phyloP scores from a whole-genome alignment of 2,329 filamentous ascomycete genomes.

The Dothideomycetidae sp. region DNA sequence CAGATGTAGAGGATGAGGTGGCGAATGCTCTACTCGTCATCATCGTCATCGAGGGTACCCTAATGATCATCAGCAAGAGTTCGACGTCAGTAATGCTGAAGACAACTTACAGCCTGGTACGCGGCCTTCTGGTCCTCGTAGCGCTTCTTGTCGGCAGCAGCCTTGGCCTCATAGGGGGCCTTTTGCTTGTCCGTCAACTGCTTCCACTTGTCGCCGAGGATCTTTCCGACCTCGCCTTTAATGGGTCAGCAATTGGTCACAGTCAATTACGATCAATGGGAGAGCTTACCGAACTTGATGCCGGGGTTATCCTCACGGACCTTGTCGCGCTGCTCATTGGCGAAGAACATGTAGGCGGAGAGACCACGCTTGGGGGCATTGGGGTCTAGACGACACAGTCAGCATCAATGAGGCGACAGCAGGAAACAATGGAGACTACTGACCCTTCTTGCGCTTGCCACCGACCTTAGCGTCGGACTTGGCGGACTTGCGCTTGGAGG shows the following conservation, averaged over 20 bases:
- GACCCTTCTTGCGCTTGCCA: slow-evolving; percentile 62
- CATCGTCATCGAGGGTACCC: slow-evolving; percentile 21
- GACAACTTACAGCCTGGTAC: slow-evolving; percentile 58
- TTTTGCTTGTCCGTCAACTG: slow-evolving; percentile 85
- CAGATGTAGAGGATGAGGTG: background rate
- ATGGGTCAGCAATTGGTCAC: slow-evolving; percentile 8
- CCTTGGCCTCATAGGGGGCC: slow-evolving; percentile 89
- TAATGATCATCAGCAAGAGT: slow-evolving; percentile 12
- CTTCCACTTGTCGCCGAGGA: slow-evolving; percentile 98
- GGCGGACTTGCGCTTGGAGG: slow-evolving; percentile 45
- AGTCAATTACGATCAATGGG: background rate
- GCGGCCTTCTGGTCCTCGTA: slow-evolving; percentile 96
- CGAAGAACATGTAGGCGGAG: slow-evolving; percentile 99
- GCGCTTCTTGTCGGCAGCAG: slow-evolving; percentile 93
- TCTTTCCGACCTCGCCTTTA: slow-evolving; percentile 85
- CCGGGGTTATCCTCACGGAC: slow-evolving; percentile 97
- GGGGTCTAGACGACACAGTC: slow-evolving; percentile 49
- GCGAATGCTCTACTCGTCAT: slow-evolving; percentile 20
- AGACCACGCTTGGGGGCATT: slow-evolving; percentile 99
- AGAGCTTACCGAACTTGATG: slow-evolving; percentile 78
- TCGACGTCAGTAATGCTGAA: background rate
- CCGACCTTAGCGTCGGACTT: slow-evolving; percentile 28
- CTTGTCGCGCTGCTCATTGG: slow-evolving; percentile 97
- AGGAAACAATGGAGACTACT: slow-evolving; percentile 15
- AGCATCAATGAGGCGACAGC: slow-evolving; percentile 6